Conservation (phyloP, 73 alveolate genomes). For the Stentor coeruleus region DNA sequence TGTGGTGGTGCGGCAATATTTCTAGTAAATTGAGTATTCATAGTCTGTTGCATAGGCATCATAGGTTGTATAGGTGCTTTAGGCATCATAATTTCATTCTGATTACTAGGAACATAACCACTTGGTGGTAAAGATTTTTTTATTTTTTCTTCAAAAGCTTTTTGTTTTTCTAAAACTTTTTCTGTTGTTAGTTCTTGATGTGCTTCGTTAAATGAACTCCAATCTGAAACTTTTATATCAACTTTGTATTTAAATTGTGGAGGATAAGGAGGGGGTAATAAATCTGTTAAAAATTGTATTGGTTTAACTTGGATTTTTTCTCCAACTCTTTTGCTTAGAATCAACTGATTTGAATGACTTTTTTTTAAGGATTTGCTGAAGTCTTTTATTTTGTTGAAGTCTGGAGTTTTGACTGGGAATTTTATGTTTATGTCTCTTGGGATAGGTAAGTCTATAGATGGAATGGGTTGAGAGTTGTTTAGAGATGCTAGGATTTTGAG, state of each 20-base stretch:
- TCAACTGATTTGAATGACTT: conserved; percentile 9
- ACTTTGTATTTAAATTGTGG: conserved; percentile 17
- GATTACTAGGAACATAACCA: background rate
- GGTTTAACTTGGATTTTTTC: conserved; percentile 16
- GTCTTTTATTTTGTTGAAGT: conserved; percentile 4
- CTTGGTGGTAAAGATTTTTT: background rate
- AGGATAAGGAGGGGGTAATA: conserved; percentile 29
- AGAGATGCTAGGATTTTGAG: background rate
- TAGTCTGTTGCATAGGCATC: background rate
- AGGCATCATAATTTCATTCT: conserved; percentile 13
- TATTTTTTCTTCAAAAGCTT: background rate
- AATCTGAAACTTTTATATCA: background rate
- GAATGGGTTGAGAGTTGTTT: background rate
- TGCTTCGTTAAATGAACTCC: background rate
- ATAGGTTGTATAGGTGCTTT: background rate
- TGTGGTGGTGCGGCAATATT: background rate
- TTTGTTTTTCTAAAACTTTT: background rate
- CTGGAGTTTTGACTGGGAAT: conserved; percentile 16
- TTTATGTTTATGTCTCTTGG: background rate
- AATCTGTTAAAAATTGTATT: conserved; percentile 17
- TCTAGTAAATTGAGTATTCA: background rate
- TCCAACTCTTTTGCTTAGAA: conserved; percentile 3
- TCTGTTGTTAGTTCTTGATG: background rate
- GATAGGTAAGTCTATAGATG: background rate
- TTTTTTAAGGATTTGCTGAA: background rate